phyloP scores from a whole-genome alignment of 352 stramenopile species.

The Globisporangium sylvaticum region DNA sequence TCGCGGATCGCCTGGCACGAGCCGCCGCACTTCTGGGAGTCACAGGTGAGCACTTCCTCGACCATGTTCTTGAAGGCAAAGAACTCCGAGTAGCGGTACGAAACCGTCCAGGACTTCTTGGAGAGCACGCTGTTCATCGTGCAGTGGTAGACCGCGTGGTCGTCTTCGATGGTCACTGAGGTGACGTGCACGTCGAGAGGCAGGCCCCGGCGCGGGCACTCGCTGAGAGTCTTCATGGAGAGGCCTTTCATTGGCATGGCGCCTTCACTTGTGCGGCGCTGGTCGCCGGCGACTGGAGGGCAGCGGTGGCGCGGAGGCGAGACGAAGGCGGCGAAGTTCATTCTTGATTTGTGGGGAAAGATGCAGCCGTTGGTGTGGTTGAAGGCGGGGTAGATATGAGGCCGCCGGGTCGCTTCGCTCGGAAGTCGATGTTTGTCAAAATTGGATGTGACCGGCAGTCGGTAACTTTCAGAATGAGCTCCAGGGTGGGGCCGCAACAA shows the following conservation, averaged over 20 bases:
- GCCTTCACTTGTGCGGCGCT: constrained; percentile 31
- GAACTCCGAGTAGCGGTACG: constrained; percentile 69
- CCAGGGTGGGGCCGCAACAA: not conserved
- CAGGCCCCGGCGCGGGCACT: constrained; percentile 38
- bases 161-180: constrained; percentile 27
- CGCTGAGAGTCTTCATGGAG: constrained; percentile 42
- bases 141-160: constrained; percentile 50
- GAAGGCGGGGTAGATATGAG: not conserved
- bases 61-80: constrained; percentile 43
- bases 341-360: not conserved
- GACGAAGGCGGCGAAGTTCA: constrained; percentile 14
- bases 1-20: constrained; percentile 71
- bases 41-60: constrained; percentile 51
- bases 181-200: constrained; percentile 41
- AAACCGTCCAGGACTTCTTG: constrained; percentile 45
- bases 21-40: constrained; percentile 46
- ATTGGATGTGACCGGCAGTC: constrained; percentile 6
- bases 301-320: constrained; percentile 9
- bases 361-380: not conserved
- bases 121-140: constrained; percentile 40
- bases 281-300: constrained; percentile 1
- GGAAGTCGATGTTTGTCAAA: not conserved
- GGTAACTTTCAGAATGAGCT: constrained; percentile 11
- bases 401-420: constrained; percentile 1
- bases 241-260: constrained; percentile 32